phyloP scores from a whole-genome alignment of 2,329 filamentous ascomycete species.

The Pyrenophora graminea region DNA sequence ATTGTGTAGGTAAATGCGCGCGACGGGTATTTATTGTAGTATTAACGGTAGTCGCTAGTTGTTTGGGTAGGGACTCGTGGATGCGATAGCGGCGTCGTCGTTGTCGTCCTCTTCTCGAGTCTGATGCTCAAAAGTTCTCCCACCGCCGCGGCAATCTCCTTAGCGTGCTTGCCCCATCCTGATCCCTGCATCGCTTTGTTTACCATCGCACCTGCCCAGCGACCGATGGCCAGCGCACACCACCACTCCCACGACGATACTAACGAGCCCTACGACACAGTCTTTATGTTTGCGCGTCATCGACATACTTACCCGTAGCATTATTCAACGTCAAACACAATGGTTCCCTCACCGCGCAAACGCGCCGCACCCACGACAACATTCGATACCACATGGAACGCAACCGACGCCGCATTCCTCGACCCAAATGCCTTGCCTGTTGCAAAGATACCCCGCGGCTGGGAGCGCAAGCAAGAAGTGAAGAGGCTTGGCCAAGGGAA shows the following conservation, averaged over 20 bases:
- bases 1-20: conserved; percentile 26
- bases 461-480: conserved; percentile 54
- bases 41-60: background rate
- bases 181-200: conserved; percentile 20
- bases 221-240: conserved; percentile 14
- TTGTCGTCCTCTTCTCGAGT: conserved; percentile 1
- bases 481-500: conserved; percentile 44
- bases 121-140: conserved; percentile 19
- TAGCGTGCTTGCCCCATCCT: conserved; percentile 16
- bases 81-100: conserved; percentile 4
- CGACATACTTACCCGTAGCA: background rate
- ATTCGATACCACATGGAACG: conserved; percentile 48
- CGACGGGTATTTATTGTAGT: background rate
- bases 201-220: conserved; percentile 16
- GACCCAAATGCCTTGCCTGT: conserved; percentile 49
- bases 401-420: conserved; percentile 48
- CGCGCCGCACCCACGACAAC: conserved; percentile 23
- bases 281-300: conserved; percentile 10
- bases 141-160: conserved; percentile 15
- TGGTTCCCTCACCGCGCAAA: conserved; percentile 40
- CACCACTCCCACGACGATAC: conserved; percentile 11
- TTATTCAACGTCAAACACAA: conserved; percentile 16
- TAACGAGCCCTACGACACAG: conserved; percentile 5
- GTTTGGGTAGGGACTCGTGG: background rate
- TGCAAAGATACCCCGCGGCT: conserved; percentile 51